These are phyloP conservation scores for Primulina tabacum DNA, from an alignment of 257 asterid genomes.

Conservation along the genomic window DNA sequence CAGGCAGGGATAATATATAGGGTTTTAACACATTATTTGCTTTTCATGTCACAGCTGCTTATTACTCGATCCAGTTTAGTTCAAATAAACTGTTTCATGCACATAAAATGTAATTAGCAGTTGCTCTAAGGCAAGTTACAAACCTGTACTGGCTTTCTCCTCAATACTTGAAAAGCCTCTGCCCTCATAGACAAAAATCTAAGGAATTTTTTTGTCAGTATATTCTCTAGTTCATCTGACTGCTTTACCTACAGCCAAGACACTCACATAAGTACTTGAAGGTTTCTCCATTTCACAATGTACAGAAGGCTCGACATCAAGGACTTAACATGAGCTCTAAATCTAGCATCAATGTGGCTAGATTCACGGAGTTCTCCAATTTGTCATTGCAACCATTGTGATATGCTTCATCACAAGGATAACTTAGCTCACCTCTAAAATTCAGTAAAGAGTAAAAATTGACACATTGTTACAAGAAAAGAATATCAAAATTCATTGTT, in stretches of 20 bases:
- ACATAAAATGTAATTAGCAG: neutral
- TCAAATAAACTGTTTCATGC: constrained; percentile 4
- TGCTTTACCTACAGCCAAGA: constrained; percentile 74
- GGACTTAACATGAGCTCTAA: constrained; percentile 12
- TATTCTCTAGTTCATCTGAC: constrained; percentile 97
- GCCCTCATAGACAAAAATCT: constrained; percentile 98
- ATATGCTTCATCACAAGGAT: constrained; percentile 1
- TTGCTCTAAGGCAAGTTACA: constrained; percentile 20
- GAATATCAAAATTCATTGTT: too few relatives aligned
- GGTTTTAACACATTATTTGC: neutral
- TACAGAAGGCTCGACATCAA: neutral
- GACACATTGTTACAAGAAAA: neutral
- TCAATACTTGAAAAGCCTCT: constrained; percentile 94
- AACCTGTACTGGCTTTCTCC: constrained; percentile 98
- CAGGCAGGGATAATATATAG: neutral
- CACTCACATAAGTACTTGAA: constrained; percentile 9
- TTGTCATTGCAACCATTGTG: neutral
- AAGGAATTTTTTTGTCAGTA: constrained; percentile 88
- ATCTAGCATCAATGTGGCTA: neutral
- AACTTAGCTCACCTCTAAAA: neutral
- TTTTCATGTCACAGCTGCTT: constrained; percentile 11
- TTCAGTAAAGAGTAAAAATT: neutral
- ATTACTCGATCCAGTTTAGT: neutral
- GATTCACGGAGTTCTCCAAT: neutral
- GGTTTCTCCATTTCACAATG: constrained; percentile 19